These are phyloP conservation scores for Colletotrichum brevisporum DNA, from an alignment of 2,329 filamentous ascomycete genomes.

Conservation along the genomic window DNA sequence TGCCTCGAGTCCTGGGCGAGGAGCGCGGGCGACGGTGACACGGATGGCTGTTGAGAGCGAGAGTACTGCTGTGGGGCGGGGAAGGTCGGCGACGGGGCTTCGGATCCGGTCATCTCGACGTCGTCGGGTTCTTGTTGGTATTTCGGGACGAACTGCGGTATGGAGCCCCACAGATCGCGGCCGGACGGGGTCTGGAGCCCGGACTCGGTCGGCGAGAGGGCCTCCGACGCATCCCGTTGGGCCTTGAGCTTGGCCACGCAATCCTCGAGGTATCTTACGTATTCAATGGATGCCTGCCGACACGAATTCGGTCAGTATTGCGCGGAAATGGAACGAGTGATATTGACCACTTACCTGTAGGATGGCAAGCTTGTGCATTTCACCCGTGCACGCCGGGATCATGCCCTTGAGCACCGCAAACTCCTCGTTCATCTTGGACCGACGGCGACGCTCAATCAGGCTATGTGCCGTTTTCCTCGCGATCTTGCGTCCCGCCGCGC, in stretches of 20 bases:
- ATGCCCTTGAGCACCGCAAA: slow-evolving; percentile 93
- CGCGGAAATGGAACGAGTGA: not conserved
- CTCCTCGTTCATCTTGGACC: slow-evolving; percentile 99
- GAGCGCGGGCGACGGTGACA: slow-evolving; percentile 70
- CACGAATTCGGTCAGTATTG: not conserved
- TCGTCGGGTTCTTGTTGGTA: slow-evolving; percentile 60
- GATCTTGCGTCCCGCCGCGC: slow-evolving; percentile 92
- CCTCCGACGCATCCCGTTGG: slow-evolving; percentile 55
- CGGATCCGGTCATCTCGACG: slow-evolving; percentile 73
- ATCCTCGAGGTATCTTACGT: slow-evolving; percentile 92
- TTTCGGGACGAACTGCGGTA: slow-evolving; percentile 47
- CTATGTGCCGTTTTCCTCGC: slow-evolving; percentile 97
- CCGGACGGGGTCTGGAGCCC: slow-evolving; percentile 47
- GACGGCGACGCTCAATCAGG: slow-evolving; percentile 87
- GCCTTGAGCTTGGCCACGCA: slow-evolving; percentile 86
- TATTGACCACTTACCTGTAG: slow-evolving; percentile 76
- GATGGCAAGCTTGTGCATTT: slow-evolving; percentile 98
- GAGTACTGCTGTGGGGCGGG: slow-evolving; percentile 46
- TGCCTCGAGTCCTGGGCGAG: slow-evolving; percentile 59
- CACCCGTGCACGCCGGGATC: slow-evolving; percentile 95
- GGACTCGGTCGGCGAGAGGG: slow-evolving; percentile 45
- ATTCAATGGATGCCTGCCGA: slow-evolving; percentile 90
- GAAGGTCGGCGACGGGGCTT: slow-evolving; percentile 63
- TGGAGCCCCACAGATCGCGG: slow-evolving; percentile 46
- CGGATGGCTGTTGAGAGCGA: slow-evolving; percentile 60